A percentile compares a stretch with the other conserved stretches of the same genome.
Conservation (phyloP, 352 stramenopile species). For the Phytophthora pluvialis region DNA sequence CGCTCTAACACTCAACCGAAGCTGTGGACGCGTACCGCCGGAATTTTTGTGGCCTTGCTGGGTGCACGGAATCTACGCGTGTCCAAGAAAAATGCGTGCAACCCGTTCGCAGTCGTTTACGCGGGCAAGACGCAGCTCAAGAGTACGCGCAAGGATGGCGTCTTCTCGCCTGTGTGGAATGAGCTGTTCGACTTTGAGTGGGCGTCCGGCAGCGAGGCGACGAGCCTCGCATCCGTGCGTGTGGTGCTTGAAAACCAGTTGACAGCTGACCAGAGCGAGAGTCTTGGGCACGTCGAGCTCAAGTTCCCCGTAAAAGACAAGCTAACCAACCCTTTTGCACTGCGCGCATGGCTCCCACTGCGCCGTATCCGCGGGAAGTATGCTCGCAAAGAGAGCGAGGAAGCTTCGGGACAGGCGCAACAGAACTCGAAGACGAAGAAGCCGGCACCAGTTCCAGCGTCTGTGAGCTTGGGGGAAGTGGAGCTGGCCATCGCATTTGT, state of each 20-base stretch:
- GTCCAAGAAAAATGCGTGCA: conserved; percentile 75
- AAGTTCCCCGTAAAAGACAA: conserved; percentile 38
- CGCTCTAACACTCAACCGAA: conserved; percentile 28
- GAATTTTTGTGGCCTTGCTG: conserved; percentile 57
- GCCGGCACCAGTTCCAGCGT: not conserved
- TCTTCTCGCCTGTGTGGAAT: conserved; percentile 73
- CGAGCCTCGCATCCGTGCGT: conserved; percentile 29
- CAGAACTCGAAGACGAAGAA: conserved; percentile 25
- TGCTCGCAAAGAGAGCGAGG: conserved; percentile 26
- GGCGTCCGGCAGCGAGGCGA: conserved; percentile 22
- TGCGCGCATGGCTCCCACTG: conserved; percentile 63
- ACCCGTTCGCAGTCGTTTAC: conserved; percentile 71
- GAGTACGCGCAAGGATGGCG: conserved; percentile 74
- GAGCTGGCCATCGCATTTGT: conserved; percentile 60
- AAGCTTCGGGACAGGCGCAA: not conserved
- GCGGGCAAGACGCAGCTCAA: conserved; percentile 61
- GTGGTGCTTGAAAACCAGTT: conserved; percentile 74
- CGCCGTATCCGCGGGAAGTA: conserved; percentile 39
- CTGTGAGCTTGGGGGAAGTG: conserved; percentile 47
- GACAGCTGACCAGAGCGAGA: conserved; percentile 68
- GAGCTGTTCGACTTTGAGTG: conserved; percentile 84
- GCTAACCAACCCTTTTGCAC: conserved; percentile 37
- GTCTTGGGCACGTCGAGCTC: conserved; percentile 62
- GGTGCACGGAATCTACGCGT: conserved; percentile 56
- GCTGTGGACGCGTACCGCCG: conserved; percentile 60